Evolutionary conservation across 306 rosid genomes (phyloP).

Genomic region (Senna tora): DNA sequence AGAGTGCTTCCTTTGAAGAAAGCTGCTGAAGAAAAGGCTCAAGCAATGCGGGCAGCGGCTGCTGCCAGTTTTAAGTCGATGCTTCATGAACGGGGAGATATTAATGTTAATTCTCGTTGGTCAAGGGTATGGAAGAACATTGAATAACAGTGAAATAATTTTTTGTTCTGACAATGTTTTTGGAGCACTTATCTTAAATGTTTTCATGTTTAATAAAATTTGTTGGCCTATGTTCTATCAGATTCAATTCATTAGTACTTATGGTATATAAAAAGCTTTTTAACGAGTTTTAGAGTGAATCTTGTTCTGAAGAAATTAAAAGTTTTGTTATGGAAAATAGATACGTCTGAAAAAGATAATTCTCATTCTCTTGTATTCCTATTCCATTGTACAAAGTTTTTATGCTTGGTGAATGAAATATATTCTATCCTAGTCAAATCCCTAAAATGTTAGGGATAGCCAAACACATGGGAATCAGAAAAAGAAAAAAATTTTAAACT

Average conservation of each 20-base stretch:
- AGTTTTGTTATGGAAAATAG: neutral
- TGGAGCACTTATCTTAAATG: neutral
- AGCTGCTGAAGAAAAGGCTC: constrained; percentile 87
- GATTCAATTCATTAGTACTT: constrained; percentile 15
- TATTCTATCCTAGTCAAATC: too few species aligned
- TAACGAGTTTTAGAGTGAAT: constrained; percentile 13
- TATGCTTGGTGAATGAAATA: too few species aligned
- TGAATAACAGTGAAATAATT: constrained; percentile 36
- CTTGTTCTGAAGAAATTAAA: constrained; percentile 4
- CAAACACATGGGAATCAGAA: too few species aligned
- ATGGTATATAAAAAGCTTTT: constrained; percentile 2
- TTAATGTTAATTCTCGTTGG: constrained; percentile 87
- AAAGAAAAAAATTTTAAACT: too few species aligned
- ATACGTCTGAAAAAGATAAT: neutral
- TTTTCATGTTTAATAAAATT: neutral
- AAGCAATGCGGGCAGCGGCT: constrained; percentile 70
- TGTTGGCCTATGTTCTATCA: constrained; percentile 27
- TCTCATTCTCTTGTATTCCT: too few species aligned
- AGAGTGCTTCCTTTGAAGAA: constrained; percentile 89
- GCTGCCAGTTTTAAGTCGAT: constrained; percentile 71
- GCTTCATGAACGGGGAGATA: constrained; percentile 82
- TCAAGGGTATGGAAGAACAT: constrained; percentile 68
- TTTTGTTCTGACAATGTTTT: constrained; percentile 33
- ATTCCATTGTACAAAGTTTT: too few species aligned
- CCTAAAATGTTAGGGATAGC: too few species aligned